phyloP scores from a whole-genome alignment of 139 green algal species.

The Chlamydomonas eustigma region DNA sequence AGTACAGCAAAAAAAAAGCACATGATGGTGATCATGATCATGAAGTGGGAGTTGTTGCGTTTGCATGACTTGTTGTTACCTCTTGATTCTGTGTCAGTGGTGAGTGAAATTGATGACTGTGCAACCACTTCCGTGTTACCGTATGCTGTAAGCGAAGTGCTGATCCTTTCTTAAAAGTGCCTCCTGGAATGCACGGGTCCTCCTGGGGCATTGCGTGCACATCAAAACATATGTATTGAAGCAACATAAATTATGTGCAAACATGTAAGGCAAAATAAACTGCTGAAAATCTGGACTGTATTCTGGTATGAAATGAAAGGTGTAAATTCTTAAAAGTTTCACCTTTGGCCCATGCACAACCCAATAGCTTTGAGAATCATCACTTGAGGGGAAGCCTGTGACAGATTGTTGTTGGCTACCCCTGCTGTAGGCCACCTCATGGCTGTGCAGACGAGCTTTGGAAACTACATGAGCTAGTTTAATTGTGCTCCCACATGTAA shows the following conservation, averaged over 20 bases:
- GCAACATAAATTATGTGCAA: too few relatives aligned
- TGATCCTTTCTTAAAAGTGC: constrained; percentile 48
- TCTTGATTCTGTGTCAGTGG: constrained; percentile 85
- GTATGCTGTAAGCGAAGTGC: constrained; percentile 75
- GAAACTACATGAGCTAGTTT: constrained; percentile 75
- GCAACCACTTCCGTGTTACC: constrained; percentile 83
- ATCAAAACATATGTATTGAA: too few relatives aligned
- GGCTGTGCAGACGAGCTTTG: constrained; percentile 71
- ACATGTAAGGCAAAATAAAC: too few relatives aligned
- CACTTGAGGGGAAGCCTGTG: constrained; percentile 58
- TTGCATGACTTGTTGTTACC: constrained; percentile 48
- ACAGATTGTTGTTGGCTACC: constrained; percentile 89
- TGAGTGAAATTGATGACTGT: constrained; percentile 82
- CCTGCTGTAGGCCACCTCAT: constrained; percentile 80
- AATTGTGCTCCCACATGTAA: constrained; percentile 85
- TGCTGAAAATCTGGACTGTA: too few relatives aligned
- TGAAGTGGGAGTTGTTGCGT: too few relatives aligned
- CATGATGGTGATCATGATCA: too few relatives aligned
- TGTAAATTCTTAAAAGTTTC: neutral
- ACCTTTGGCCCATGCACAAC: constrained; percentile 38
- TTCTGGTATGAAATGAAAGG: too few relatives aligned
- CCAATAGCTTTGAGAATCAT: constrained; percentile 80
- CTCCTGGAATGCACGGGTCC: constrained; percentile 57
- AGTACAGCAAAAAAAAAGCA: too few relatives aligned
- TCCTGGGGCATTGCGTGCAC: too few relatives aligned